Evolutionary conservation across 208 protist species (phyloP).

Genomic region (Vickermania ingenoplastis): DNA sequence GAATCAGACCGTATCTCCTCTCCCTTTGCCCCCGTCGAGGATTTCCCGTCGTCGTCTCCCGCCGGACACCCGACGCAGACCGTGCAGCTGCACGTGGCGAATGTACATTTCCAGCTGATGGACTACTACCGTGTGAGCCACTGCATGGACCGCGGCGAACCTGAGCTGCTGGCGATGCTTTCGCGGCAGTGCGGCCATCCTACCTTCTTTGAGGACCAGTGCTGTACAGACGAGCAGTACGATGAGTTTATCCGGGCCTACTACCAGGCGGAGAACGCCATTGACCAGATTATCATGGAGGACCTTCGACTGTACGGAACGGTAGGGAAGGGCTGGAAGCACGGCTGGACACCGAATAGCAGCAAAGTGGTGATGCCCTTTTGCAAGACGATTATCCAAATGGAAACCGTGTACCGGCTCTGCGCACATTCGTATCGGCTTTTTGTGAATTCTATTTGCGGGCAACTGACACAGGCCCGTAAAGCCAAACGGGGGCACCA

Average conservation of each 20-base stretch:
- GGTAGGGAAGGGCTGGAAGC: conserved; percentile 19
- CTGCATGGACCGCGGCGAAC: not conserved
- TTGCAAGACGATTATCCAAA: conserved; percentile 16
- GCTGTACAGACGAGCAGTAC: conserved; percentile 67
- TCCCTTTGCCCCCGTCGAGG: not conserved
- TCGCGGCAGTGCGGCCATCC: conserved; percentile 36
- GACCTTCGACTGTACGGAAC: conserved; percentile 26
- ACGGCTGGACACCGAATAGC: conserved; percentile 14
- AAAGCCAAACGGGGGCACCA: not conserved
- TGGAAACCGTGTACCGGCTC: conserved; percentile 16
- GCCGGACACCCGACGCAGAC: not conserved
- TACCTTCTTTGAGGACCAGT: conserved; percentile 41
- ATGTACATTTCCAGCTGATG: conserved; percentile 42
- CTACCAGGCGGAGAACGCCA: conserved; percentile 19
- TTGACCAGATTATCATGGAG: conserved; percentile 26
- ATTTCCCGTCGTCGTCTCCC: not conserved
- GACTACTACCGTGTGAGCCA: not conserved
- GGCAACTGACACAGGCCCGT: not conserved
- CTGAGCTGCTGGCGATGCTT: not conserved
- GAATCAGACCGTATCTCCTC: not conserved
- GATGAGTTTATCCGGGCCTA: conserved; percentile 38
- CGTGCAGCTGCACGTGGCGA: conserved; percentile 49
- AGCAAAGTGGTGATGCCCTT: conserved; percentile 17
- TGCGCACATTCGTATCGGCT: not conserved
- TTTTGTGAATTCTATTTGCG: not conserved